Evolutionary conservation across 2,329 filamentous ascomycete species (phyloP), one percentile per base, ranked within the genome.

Genomic region (Trichocomaceae sp.): DNA sequence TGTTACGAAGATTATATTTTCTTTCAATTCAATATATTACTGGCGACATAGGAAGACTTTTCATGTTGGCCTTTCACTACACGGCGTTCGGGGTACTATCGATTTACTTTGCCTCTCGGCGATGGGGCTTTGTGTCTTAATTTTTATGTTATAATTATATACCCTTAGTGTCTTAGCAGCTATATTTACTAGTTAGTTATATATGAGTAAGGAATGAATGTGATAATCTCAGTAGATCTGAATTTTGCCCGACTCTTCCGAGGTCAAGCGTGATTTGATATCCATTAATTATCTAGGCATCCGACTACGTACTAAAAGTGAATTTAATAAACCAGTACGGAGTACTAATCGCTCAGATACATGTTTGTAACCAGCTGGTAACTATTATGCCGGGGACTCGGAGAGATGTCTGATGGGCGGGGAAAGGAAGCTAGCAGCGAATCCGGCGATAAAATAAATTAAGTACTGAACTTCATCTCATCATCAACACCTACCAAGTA

Each of bases 141-240:
- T n/a, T 42, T 42, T 22, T 42, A 42, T 42, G 7, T 42, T 20
- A 42, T 42, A 42, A 12, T 13, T 39, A 17, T 39, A 39, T 39
- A 17, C 35, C 35, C 35, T 42, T 42, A 19, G 39, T 42, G 39
- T 22, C 20, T 42, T 19, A 22, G 8, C 19, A 42, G 39, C 39
- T 20, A 42, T 20, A 42, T 22, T n/a, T n/a, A n/a, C n/a, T n/a
- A n/a, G n/a, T n/a, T n/a, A n/a, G n/a, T n/a, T n/a, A n/a, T n/a
- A n/a, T n/a, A 17, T 41, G n/a, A 41, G 17, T 22, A 13, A 22
- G 17, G 2, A 20, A 42, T 20, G 39, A 22, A 42, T 20, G 13
- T 22, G 39, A 42, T 42, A 42, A 37, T 45, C 31, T 20, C 31
- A 17, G 17, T 58, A 58, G 48, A 57, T 52, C 47, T 5, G 31